Conservation (phyloP, 2,329 filamentous ascomycete genomes). For the Exophiala lecanii-corni region DNA sequence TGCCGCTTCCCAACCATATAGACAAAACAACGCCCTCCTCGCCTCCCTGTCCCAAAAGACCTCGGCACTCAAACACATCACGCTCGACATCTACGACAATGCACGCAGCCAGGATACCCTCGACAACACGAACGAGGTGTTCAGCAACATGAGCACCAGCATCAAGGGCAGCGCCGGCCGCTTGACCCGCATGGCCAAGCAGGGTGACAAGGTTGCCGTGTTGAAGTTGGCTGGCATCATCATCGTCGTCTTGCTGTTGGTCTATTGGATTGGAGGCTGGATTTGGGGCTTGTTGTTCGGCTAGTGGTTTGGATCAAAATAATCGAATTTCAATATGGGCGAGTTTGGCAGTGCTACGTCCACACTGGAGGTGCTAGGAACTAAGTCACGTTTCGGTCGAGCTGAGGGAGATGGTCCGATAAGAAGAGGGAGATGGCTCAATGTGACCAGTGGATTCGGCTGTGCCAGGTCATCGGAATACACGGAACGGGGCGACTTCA, state of each 20-base stretch:
- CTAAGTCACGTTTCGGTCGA: too few species aligned
- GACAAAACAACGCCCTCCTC: constrained; percentile 92
- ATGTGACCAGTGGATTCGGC: too few species aligned
- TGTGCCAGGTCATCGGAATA: too few species aligned
- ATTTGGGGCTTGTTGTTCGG: constrained; percentile 44
- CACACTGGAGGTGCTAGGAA: too few species aligned
- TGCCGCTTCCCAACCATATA: constrained; percentile 29
- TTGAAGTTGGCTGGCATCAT: constrained; percentile 84
- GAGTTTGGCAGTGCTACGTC: too few species aligned
- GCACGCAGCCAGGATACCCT: constrained; percentile 83
- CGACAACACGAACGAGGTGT: constrained; percentile 86
- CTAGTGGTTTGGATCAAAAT: constrained; percentile 1
- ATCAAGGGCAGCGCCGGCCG: constrained; percentile 79
- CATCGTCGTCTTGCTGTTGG: constrained; percentile 63
- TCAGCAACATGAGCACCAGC: constrained; percentile 77
- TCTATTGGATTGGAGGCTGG: constrained; percentile 69
- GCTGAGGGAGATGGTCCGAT: too few species aligned
- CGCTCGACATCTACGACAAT: constrained; percentile 96
- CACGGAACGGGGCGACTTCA: too few species aligned
- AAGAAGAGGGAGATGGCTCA: too few species aligned
- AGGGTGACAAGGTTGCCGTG: constrained; percentile 85
- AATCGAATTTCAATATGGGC: background rate
- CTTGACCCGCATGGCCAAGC: constrained; percentile 82
- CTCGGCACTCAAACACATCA: constrained; percentile 84
- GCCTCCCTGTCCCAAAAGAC: constrained; percentile 89